Percentiles rank a stretch among this genome's conserved stretches.
Conservation (phyloP, 1,139 yeast species). For the Saccharomyces hybrid region DNA sequence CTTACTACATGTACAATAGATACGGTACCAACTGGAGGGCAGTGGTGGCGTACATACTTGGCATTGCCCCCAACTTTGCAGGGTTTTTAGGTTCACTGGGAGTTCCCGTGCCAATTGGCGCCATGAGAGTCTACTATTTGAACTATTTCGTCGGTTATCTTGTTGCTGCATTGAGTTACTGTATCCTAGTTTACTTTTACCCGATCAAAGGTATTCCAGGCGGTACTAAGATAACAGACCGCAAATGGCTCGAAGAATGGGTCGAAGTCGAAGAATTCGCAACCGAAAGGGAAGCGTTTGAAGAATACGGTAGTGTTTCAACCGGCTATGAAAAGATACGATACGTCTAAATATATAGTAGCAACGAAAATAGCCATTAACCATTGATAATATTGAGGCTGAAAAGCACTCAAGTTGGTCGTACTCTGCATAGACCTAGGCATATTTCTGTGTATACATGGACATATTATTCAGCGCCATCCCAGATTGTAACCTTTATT, state of each 20-base stretch:
- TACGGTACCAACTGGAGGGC: slow-evolving; percentile 80
- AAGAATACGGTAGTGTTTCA: slow-evolving; percentile 10
- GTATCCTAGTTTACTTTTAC: slow-evolving; percentile 41
- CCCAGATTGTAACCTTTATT: background rate
- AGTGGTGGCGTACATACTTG: slow-evolving; percentile 59
- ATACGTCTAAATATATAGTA: background rate
- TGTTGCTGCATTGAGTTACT: slow-evolving; percentile 46
- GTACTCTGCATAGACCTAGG: background rate
- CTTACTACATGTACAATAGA: slow-evolving; percentile 52
- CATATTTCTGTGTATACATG: background rate
- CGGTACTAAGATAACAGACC: slow-evolving; percentile 35
- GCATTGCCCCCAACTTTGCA: slow-evolving; percentile 74
- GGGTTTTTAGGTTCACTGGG: slow-evolving; percentile 82
- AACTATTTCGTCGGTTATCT: slow-evolving; percentile 72
- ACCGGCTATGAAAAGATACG: background rate
- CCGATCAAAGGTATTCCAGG: slow-evolving; percentile 56
- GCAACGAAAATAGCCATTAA: background rate
- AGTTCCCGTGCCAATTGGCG: slow-evolving; percentile 61
- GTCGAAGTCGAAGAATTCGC: slow-evolving; percentile 53
- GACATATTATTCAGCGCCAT: background rate
- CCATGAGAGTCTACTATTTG: slow-evolving; percentile 61
- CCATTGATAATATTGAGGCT: background rate
- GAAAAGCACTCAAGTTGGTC: background rate
- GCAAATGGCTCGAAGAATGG: slow-evolving; percentile 46
- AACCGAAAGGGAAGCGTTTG: slow-evolving; percentile 28